These are phyloP conservation scores for Linnemannia schmuckeri DNA, from an alignment of 192 early-diverging fungal species.

Conservation along the genomic window DNA sequence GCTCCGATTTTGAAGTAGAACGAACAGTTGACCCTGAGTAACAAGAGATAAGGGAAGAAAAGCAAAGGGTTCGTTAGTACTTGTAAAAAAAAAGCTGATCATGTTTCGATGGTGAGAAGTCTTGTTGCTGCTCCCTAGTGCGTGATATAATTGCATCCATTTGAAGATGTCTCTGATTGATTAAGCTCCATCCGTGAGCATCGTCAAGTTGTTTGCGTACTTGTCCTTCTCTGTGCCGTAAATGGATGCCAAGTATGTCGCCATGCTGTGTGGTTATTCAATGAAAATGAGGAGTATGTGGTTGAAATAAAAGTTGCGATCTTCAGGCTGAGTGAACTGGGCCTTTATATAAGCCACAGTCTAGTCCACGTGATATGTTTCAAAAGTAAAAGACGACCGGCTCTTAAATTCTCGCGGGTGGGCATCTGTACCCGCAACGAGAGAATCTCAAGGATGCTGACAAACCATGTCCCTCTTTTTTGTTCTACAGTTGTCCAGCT, in stretches of 20 bases:
- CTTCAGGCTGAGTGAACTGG: not conserved
- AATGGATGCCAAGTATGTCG: slow-evolving; percentile 88
- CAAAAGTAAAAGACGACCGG: not conserved
- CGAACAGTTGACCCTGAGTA: slow-evolving; percentile 90
- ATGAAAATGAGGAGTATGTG: not conserved
- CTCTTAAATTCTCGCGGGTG: not conserved
- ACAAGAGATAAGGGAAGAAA: not conserved
- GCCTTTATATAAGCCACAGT: not conserved
- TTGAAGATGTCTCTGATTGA: not conserved
- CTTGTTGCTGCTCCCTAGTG: not conserved
- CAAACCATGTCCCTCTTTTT: not conserved
- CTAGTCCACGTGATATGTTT: not conserved
- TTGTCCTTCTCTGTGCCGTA: slow-evolving; percentile 99
- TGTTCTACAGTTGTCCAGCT: not conserved
- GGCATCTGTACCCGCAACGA: not conserved
- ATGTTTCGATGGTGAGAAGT: not conserved
- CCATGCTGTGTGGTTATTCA: slow-evolving; percentile 61
- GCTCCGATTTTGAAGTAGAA: slow-evolving; percentile 99
- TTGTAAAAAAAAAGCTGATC: not conserved
- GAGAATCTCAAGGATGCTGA: not conserved
- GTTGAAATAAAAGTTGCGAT: not conserved
- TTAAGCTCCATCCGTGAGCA: not conserved
- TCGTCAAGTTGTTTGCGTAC: slow-evolving; percentile 51
- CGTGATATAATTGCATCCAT: not conserved
- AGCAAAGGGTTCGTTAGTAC: not conserved